Evolutionary conservation across 306 rosid genomes (phyloP), one percentile per base, ranked within the genome.

Genomic region (Pachyrhizus erosus): DNA sequence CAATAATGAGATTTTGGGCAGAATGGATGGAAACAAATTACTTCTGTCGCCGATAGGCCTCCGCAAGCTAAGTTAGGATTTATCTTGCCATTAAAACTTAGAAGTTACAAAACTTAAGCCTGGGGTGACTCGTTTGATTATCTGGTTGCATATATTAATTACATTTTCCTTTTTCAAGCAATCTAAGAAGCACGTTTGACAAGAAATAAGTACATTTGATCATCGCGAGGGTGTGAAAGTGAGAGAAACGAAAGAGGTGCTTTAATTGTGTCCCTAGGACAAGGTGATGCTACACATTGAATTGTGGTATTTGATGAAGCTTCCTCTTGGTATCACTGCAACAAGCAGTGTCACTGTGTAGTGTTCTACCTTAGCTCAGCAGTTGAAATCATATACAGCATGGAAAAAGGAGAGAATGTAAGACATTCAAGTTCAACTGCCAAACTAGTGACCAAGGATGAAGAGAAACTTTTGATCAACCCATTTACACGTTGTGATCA

Each of bases 401-500:
- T 7, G 70, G 52, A 58, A 40, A 55, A 51, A 24, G 51, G 37
- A 77, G 26, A 12, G 68, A 54, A 69, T n/a, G 40, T 21, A 29
- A 51, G 21, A n/a, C n/a, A 65, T 40, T 51, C 27, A 39, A 51
- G 42, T 78, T 83, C 49, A 77, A 42, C 20, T n/a, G 74, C 45
- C 13, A 69, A 75, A 60, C 68, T 45, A 58, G 74, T 5, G 70
- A 15, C 42, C 76, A 79, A 40, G 40, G 64, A 69, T 61, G 75
- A 61, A 18, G 48, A 82, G 21, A 75, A 79, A 70, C 77, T 75
- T 24, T 11, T 42, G 78, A 61, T 34, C 62, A 83, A 48, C 80
- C 80, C 78, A 87, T 83, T 80, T 83, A 80, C 87, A 86, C 23
- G 46, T 74, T 37, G 65, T 39, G 84, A 68, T 57, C 58, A 74